Conservation (phyloP, 176 grass and related monocot genomes). For the Aegilops speltoides region DNA sequence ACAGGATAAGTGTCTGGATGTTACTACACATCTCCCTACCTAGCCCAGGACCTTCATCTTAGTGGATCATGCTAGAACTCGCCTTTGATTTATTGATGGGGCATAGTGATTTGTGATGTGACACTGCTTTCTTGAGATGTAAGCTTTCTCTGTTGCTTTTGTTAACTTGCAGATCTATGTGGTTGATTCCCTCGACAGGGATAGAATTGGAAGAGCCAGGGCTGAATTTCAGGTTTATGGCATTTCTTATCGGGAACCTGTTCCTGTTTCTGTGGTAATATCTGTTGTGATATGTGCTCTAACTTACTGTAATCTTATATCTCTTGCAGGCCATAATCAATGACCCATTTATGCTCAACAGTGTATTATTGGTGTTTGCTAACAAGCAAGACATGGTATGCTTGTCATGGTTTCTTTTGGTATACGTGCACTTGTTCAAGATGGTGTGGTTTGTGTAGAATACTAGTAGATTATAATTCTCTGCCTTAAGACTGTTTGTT, state of each 20-base stretch:
- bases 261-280: constrained; percentile 5
- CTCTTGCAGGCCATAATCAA: constrained; percentile 79
- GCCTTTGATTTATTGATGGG: not conserved
- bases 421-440: not conserved
- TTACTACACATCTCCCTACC: not conserved
- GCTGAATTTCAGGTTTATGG: constrained; percentile 71
- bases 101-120: not conserved
- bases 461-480: not conserved
- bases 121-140: constrained; percentile 7
- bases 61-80: not conserved
- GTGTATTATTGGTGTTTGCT: constrained; percentile 74
- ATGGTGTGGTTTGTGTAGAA: not conserved
- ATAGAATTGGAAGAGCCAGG: constrained; percentile 79
- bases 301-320: constrained; percentile 22
- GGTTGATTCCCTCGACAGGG: constrained; percentile 85
- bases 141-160: not conserved
- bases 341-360: constrained; percentile 96
- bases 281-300: constrained; percentile 12
- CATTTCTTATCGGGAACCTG: not conserved
- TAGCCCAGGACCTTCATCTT: not conserved
- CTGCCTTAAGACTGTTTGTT: not conserved
- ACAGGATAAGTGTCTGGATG: not conserved
- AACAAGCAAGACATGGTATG: constrained; percentile 98
- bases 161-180: constrained; percentile 66
- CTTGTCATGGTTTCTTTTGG: not conserved